Base-by-base conservation (phyloP, 2,329 filamentous ascomycete genomes). In the Sporothrix mexicana region DNA sequence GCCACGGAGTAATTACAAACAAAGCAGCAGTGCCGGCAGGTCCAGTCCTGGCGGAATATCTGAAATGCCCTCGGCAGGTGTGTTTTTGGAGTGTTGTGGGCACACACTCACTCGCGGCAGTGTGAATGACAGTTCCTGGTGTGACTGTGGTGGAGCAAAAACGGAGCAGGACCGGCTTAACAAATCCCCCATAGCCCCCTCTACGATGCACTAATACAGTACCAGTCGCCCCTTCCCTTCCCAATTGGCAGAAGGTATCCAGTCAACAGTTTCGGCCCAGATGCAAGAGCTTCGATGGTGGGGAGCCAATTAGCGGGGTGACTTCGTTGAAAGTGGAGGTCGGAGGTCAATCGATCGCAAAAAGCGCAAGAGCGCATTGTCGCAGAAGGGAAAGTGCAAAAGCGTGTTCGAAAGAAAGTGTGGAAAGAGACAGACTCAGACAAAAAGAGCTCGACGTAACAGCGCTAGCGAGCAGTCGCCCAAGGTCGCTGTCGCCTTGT, bases 1-100 rank as follows among this genome's bases (percentile, higher is more conserved):
- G 30, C 3, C 30, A 36, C 3, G 30, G 59, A 23, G 36, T 20
- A 45, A 66, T 66, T 45, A 36, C 70, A 62, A 3, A 23, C 45
- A 1, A 41, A 36, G 30, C 30, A 36, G 30, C 36, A 62, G 47
- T 73, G 67, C 57, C 71, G 71, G 71, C 71, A 73, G 55, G 20
- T 47, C n/a, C 36, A 23, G 55, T 62, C 66, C 66, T 47, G 43
- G 72, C 72, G 72, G 67, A 53, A 70, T 70, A 70, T 67, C 59
- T 70, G 49, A 61, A 70, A 67, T 66, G 72, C 49, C 67, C 67
- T 73, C 71, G 71, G 72, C 67, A 67, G 57, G 72, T 73, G 72
- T n/a, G 41, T 61, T 70, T 70, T 59, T 47, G 64, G 41, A 9
- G 49, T 43, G 43, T 59, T 9, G n/a, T 62, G 43, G 23, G 20